Evolutionary conservation across 352 stramenopile species (phyloP).

Genomic region (Phytophthora vignae): DNA sequence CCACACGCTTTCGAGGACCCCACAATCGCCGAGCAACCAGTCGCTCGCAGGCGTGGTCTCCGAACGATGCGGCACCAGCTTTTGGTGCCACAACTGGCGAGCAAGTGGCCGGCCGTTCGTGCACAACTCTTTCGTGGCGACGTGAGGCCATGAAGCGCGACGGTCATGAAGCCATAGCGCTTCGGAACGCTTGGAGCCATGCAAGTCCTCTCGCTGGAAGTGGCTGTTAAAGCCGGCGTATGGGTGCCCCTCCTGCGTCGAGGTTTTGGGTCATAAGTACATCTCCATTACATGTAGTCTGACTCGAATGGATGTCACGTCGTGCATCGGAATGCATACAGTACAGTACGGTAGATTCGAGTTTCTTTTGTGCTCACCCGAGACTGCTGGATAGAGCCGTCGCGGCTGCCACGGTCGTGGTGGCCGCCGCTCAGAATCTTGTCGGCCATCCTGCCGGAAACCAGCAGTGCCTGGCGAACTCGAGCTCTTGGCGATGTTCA

Average conservation of each 20-base stretch:
- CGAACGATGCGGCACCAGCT: background rate
- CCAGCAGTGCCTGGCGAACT: constrained; percentile 24
- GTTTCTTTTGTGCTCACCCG: constrained; percentile 39
- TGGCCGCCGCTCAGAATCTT: constrained; percentile 21
- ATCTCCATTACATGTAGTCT: constrained; percentile 1
- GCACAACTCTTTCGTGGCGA: constrained; percentile 1
- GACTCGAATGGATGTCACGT: constrained; percentile 7
- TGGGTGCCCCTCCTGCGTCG: background rate
- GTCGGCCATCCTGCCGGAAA: constrained; percentile 17
- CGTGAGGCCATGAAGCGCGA: constrained; percentile 1
- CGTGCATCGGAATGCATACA: background rate
- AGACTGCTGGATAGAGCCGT: constrained; percentile 22
- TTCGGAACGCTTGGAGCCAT: background rate
- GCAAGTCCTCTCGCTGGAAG: background rate
- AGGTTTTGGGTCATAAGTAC: background rate
- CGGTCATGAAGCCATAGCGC: constrained; percentile 5
- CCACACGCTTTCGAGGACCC: constrained; percentile 36
- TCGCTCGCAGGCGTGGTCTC: background rate
- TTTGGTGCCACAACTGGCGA: constrained; percentile 10
- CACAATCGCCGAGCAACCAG: constrained; percentile 25
- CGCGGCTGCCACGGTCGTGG: constrained; percentile 4
- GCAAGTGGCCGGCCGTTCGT: constrained; percentile 9
- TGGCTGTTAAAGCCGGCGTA: constrained; percentile 1
- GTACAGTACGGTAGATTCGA: background rate
- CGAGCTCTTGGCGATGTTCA: background rate